Evolutionary conservation across 192 early-diverging fungal genomes (phyloP).

Genomic region (Backusella morwellensis): DNA sequence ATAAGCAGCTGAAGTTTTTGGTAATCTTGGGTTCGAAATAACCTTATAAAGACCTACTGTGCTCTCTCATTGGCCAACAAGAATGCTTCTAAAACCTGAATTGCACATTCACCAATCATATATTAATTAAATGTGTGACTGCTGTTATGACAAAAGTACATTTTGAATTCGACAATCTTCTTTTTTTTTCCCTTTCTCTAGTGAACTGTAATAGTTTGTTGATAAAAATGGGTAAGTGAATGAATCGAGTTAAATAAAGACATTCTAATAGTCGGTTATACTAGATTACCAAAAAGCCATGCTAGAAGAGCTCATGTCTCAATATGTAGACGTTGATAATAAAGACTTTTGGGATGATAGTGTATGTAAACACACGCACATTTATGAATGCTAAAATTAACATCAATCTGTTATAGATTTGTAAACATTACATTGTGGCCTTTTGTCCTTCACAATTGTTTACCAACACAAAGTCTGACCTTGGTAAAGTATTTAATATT

Average conservation of each 20-base stretch:
- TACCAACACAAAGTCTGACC: slow-evolving; percentile 84
- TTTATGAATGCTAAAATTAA: background rate
- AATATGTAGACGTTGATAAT: slow-evolving; percentile 40
- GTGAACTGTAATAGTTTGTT: background rate
- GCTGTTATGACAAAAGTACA: background rate
- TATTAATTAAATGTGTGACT: background rate
- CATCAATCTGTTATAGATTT: slow-evolving; percentile 44
- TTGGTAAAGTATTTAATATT: slow-evolving; percentile 50
- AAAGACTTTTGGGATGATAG: slow-evolving; percentile 41
- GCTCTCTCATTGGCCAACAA: too few relatives aligned
- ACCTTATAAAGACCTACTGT: too few relatives aligned
- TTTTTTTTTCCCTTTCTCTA: slow-evolving; percentile 1
- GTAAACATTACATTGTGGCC: slow-evolving; percentile 78
- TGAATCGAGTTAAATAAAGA: background rate
- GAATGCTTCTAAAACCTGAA: too few relatives aligned
- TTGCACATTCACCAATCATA: background rate
- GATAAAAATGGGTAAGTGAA: background rate
- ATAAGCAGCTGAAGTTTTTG: too few relatives aligned
- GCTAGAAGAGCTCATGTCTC: slow-evolving; percentile 40
- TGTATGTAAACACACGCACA: slow-evolving; percentile 12
- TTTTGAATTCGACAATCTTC: background rate
- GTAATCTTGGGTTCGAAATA: too few relatives aligned
- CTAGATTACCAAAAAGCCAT: slow-evolving; percentile 38
- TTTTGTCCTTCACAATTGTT: slow-evolving; percentile 84
- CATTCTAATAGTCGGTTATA: background rate